phyloP scores from a whole-genome alignment of 306 rosid genomes.

The Rosa chinensis region DNA sequence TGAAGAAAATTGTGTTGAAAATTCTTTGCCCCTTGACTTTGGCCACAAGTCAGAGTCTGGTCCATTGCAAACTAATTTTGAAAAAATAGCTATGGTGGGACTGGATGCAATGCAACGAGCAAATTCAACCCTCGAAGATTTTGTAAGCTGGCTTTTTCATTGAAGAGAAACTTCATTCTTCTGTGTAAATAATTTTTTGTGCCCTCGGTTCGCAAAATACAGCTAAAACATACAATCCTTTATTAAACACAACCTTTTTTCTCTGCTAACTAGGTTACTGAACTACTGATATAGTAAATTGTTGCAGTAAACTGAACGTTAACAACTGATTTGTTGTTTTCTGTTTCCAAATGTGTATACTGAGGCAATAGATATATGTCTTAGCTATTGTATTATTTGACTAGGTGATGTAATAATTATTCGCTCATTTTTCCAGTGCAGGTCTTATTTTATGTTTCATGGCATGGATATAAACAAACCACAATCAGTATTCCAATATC shows the following conservation, averaged over 20 bases:
- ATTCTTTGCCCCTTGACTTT: conserved; percentile 29
- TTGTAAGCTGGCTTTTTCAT: conserved; percentile 52
- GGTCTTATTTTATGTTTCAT: conserved; percentile 95
- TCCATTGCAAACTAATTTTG: conserved; percentile 29
- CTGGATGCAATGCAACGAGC: conserved; percentile 83
- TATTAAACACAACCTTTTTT: background rate
- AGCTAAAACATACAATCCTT: background rate
- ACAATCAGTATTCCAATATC: conserved; percentile 62
- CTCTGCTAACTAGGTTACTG: background rate
- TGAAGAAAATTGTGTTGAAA: conserved; percentile 36
- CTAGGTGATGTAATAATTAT: background rate
- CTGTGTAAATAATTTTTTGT: background rate
- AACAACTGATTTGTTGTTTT: background rate
- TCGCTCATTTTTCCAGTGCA: conserved; percentile 59
- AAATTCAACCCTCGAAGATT: conserved; percentile 93
- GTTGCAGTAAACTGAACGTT: background rate
- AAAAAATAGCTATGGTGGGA: conserved; percentile 51
- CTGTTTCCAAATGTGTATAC: background rate
- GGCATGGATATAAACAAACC: conserved; percentile 74
- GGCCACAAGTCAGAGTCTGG: conserved; percentile 26
- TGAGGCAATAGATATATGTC: background rate
- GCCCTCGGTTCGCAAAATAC: background rate
- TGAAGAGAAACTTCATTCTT: background rate
- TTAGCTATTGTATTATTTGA: background rate
- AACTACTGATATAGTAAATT: background rate